Base-by-base conservation (phyloP, 192 early-diverging fungal genomes). In the Mortierella alpina region DNA sequence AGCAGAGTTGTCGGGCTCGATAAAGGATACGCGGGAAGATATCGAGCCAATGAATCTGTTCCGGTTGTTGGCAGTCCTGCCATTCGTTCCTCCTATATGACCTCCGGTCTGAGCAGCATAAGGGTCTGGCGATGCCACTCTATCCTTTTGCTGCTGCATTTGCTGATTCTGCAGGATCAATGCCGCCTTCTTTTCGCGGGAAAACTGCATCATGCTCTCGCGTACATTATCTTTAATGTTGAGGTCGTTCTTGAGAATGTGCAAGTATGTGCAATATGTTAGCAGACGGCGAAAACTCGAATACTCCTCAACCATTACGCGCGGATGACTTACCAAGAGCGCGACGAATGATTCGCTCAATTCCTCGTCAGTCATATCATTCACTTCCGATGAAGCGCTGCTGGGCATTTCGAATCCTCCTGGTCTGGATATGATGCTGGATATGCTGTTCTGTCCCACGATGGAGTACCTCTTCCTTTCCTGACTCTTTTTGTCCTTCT, bases 151-250 rank as follows among this genome's bases (percentile, higher is more conserved):
- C 15, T 73, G 66, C 6, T 67, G 63, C 22, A 61, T 12, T 51
- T 83, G 73, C 18, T 77, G 72, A 14, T 84, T 86, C 55, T 83
- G 83, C 9, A 81, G 54, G 20, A 87, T 67, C 5, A 85, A 59
- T 15, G 72, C 75, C 1, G 73, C 45, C 49, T 83, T 82, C 54
- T 83, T 82, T 47, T 83, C 82, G 10, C 71, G 67, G 6, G 82
- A 60, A 6, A 87, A 62, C 42, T 84, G 73, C 58, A 77, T 83
- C 60, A 83, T 69, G 17, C 73, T 82, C 14, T 77, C 78, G 45
- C 81, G 70, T 6, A 83, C 62, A 10, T 39, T 65, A 18, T 83
- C 78, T 54, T 84, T 87, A 70, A 84, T 87, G 42, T 85, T 78
- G 11, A 87, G 70, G 51, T 87, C 82, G 54, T 75, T 80, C 86